Percentiles rank a stretch among this genome's conserved stretches.
These are phyloP conservation scores for Myxozyma melibiosi DNA, from an alignment of 805 yeast genomes.

Conservation along the genomic window DNA sequence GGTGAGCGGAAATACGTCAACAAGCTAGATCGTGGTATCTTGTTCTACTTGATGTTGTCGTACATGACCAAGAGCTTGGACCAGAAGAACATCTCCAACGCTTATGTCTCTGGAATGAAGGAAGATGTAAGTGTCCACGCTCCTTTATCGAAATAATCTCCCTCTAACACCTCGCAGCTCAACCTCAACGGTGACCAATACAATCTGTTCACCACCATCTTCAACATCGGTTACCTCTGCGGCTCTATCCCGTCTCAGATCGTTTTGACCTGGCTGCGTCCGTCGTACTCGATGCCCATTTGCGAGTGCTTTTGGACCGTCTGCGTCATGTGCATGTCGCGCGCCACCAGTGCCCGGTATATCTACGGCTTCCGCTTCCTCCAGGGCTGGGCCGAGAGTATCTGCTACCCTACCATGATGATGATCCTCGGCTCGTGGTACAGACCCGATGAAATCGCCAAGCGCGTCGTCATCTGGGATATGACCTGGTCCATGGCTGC, in stretches of 20 bases:
- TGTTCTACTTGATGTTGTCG: slow-evolving; percentile 58
- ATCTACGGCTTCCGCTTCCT: slow-evolving; percentile 66
- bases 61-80: slow-evolving; percentile 73
- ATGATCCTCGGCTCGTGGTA: slow-evolving; percentile 62
- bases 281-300: slow-evolving; percentile 54
- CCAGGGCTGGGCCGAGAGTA: slow-evolving; percentile 70
- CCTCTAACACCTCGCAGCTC: slow-evolving; percentile 37
- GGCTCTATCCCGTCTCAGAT: slow-evolving; percentile 58
- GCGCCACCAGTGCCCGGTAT: slow-evolving; percentile 52
- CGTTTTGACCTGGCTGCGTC: slow-evolving; percentile 61
- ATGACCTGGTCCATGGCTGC: slow-evolving; percentile 65
- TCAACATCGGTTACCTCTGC: slow-evolving; percentile 57
- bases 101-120: slow-evolving; percentile 66
- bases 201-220: slow-evolving; percentile 58
- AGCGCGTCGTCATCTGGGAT: slow-evolving; percentile 64
- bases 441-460: slow-evolving; percentile 56
- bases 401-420: slow-evolving; percentile 51
- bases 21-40: slow-evolving; percentile 59
- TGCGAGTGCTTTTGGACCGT: slow-evolving; percentile 70
- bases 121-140: slow-evolving; percentile 41
- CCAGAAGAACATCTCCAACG: slow-evolving; percentile 60
- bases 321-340: slow-evolving; percentile 59
- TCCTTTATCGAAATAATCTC: slow-evolving; percentile 33
- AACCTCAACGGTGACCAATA: slow-evolving; percentile 64
- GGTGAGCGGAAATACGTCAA: slow-evolving; percentile 51